These are phyloP conservation scores for Ustilago esculenta DNA, from an alignment of 1,284 basidiomycete species.

Conservation along the genomic window DNA sequence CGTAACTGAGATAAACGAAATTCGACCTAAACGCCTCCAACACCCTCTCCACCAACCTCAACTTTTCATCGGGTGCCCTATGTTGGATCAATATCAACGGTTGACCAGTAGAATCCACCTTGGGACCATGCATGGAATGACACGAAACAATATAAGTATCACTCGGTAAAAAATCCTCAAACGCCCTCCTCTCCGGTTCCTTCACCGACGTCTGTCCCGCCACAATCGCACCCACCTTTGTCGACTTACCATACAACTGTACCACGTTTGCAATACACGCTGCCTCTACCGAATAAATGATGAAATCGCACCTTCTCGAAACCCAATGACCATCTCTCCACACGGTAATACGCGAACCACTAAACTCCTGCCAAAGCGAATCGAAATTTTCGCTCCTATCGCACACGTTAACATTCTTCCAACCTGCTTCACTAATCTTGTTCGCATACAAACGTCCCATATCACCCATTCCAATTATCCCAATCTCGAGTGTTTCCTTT, in stretches of 20 bases:
- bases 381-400: conserved; percentile 84
- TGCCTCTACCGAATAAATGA: conserved; percentile 94
- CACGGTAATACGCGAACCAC: conserved; percentile 75
- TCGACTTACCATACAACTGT: conserved; percentile 88
- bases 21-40: conserved; percentile 81
- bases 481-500: conserved; percentile 59
- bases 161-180: conserved; percentile 84
- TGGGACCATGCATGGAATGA: conserved; percentile 94
- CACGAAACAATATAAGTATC: conserved; percentile 91
- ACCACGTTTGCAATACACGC: conserved; percentile 87
- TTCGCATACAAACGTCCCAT: conserved; percentile 96
- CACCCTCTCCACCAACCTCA: conserved; percentile 83
- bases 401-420: conserved; percentile 85
- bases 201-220: conserved; percentile 97
- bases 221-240: conserved; percentile 90
- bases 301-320: conserved; percentile 83
- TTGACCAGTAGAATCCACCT: conserved; percentile 88
- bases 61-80: conserved; percentile 79
- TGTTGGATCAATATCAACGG: conserved; percentile 93
- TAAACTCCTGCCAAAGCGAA: conserved; percentile 74
- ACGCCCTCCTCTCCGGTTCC: conserved; percentile 88
- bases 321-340: conserved; percentile 83
- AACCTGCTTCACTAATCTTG: conserved; percentile 78
- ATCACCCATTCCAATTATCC: conserved; percentile 71
- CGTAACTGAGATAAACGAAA: conserved; percentile 91